A percentile compares a stretch with the other conserved stretches of the same genome.
These are phyloP conservation scores for Ganoderma multipileum DNA, from an alignment of 1,284 basidiomycete species.

Conservation along the genomic window DNA sequence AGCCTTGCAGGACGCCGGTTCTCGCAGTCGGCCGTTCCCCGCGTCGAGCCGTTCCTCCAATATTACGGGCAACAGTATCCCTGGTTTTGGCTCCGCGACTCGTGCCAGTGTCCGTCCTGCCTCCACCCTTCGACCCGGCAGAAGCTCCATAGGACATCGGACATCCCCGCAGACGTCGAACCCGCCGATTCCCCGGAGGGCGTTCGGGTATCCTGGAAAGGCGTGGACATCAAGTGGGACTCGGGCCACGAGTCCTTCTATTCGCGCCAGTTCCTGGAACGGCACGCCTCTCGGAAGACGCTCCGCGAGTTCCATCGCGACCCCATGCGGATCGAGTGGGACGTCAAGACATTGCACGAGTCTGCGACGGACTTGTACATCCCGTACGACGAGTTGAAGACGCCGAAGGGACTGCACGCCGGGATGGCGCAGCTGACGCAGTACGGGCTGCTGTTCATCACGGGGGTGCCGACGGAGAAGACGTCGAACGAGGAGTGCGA, in stretches of 20 bases:
- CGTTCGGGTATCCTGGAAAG: constrained; percentile 45
- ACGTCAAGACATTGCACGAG: constrained; percentile 42
- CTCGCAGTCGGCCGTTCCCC: constrained; percentile 1
- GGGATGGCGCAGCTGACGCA: constrained; percentile 62
- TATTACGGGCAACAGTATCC: constrained; percentile 38
- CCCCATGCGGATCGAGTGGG: constrained; percentile 45
- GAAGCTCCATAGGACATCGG: constrained; percentile 74
- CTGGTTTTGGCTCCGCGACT: constrained; percentile 59
- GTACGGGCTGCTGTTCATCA: constrained; percentile 65
- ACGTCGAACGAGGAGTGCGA: constrained; percentile 69
- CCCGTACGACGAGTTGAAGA: constrained; percentile 52
- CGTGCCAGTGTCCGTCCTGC: constrained; percentile 58
- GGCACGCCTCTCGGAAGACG: constrained; percentile 37
- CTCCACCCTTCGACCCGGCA: constrained; percentile 64
- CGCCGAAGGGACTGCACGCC: constrained; percentile 50
- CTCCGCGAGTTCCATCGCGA: constrained; percentile 50
- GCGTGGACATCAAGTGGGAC: constrained; percentile 61
- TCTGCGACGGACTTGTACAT: constrained; percentile 52
- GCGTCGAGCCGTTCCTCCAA: neutral
- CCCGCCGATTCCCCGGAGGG: constrained; percentile 46
- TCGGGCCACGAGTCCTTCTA: constrained; percentile 67
- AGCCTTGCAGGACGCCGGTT: constrained; percentile 4
- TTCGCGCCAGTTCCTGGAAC: constrained; percentile 54
- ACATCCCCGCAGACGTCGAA: constrained; percentile 56
- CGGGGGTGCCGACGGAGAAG: constrained; percentile 61